Evolutionary conservation across 139 green algal species (phyloP).

Genomic region (Chlamydomonas sp.): DNA sequence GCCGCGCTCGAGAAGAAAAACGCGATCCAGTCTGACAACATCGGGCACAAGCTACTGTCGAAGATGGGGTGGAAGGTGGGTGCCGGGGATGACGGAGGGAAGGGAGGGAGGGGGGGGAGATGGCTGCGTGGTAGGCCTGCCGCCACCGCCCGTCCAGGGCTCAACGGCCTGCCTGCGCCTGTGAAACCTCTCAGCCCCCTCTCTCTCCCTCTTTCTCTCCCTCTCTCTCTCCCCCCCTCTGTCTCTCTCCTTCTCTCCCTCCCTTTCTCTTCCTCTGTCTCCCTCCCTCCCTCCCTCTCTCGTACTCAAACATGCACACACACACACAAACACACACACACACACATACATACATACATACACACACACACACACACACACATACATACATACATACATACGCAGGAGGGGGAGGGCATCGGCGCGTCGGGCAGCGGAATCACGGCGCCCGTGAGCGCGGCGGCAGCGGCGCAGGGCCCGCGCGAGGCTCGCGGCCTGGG

Average conservation of each 20-base stretch:
- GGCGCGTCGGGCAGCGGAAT: neutral
- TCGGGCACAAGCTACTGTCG: slow-evolving; percentile 68
- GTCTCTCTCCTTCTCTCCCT: too few relatives aligned
- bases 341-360: neutral
- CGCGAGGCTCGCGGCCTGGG: slow-evolving; percentile 45
- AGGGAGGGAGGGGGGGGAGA: slow-evolving; percentile 23
- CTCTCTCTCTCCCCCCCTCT: too few relatives aligned
- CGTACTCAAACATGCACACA: too few relatives aligned
- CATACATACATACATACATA: neutral
- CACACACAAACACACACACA: too few relatives aligned
- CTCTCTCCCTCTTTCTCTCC: neutral
- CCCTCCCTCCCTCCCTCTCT: too few relatives aligned
- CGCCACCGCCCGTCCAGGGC: too few relatives aligned
- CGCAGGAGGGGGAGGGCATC: neutral
- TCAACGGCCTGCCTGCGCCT: too few relatives aligned
- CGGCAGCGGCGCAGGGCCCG: slow-evolving; percentile 23
- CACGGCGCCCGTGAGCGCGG: neutral
- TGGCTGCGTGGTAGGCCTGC: too few relatives aligned
- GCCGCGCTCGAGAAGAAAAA: slow-evolving; percentile 21
- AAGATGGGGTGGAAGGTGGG: slow-evolving; percentile 79
- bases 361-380: neutral
- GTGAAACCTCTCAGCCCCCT: too few relatives aligned
- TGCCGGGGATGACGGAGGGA: slow-evolving; percentile 36
- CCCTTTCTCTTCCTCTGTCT: too few relatives aligned
- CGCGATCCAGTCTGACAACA: slow-evolving; percentile 54